These are phyloP conservation scores for Camelina hispida DNA, from an alignment of 345 rosid genomes.

Conservation along the genomic window DNA sequence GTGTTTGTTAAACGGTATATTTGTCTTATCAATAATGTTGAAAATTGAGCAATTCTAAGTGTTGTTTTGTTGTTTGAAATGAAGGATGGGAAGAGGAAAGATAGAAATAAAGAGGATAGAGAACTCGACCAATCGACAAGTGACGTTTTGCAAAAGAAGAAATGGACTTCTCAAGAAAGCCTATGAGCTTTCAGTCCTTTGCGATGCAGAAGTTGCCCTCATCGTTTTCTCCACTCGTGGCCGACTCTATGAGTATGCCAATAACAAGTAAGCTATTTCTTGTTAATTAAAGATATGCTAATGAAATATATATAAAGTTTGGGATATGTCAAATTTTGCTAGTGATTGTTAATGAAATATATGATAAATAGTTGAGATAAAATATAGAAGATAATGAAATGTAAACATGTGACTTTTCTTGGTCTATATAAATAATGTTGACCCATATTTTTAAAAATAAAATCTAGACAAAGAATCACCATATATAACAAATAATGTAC, in stretches of 20 bases:
- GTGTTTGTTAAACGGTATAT: constrained; percentile 13
- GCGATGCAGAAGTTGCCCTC: constrained; percentile 94
- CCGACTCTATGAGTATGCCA: constrained; percentile 94
- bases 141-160: constrained; percentile 95
- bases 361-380: neutral
- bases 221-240: constrained; percentile 96
- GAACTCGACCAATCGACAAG: constrained; percentile 93
- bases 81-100: constrained; percentile 93
- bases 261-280: constrained; percentile 66
- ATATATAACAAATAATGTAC: neutral
- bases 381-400: neutral
- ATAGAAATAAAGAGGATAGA: constrained; percentile 97
- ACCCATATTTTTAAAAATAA: neutral
- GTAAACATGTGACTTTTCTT: neutral
- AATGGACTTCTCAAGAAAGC: constrained; percentile 93
- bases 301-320: neutral
- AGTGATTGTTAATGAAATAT: neutral
- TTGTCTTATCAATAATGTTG: neutral
- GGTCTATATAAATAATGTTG: neutral
- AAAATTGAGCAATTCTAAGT: neutral
- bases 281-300: neutral
- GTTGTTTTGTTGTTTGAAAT: constrained; percentile 22
- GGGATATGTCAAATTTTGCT: neutral
- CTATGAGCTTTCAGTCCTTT: constrained; percentile 82
- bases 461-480: neutral